phyloP scores from a whole-genome alignment of 2,329 filamentous ascomycete species.

The Aspergillus piperis region DNA sequence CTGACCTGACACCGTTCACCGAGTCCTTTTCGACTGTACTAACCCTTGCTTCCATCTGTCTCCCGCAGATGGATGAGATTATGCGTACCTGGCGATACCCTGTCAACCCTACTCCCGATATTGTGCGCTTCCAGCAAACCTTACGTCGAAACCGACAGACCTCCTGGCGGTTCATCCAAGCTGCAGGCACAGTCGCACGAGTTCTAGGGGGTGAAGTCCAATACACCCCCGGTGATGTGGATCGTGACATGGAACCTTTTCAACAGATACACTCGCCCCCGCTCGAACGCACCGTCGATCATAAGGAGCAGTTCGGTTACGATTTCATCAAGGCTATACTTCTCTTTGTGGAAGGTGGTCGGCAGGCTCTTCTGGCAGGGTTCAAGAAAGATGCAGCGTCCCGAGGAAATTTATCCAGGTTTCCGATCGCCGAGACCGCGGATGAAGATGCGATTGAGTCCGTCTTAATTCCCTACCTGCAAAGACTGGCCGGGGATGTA shows the following conservation, averaged over 20 bases:
- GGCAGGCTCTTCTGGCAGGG: slow-evolving; percentile 55
- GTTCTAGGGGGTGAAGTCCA: slow-evolving; percentile 57
- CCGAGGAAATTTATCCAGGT: slow-evolving; percentile 46
- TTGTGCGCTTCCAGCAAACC: slow-evolving; percentile 57
- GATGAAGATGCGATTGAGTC: slow-evolving; percentile 57
- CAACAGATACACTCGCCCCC: slow-evolving; percentile 51
- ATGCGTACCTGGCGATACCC: slow-evolving; percentile 61
- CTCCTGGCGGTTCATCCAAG: slow-evolving; percentile 63
- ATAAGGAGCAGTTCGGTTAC: slow-evolving; percentile 59
- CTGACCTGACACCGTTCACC: slow-evolving; percentile 35
- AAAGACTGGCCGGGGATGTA: slow-evolving; percentile 52
- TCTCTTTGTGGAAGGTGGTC: slow-evolving; percentile 63
- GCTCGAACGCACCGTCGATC: slow-evolving; percentile 42
- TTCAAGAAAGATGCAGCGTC: slow-evolving; percentile 53
- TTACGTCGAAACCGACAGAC: slow-evolving; percentile 59
- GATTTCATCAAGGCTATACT: slow-evolving; percentile 66
- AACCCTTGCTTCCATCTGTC: slow-evolving; percentile 48
- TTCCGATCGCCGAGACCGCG: slow-evolving; percentile 55
- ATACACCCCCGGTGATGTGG: slow-evolving; percentile 43
- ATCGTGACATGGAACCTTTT: slow-evolving; percentile 48
- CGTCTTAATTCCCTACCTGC: slow-evolving; percentile 60
- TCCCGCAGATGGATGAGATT: slow-evolving; percentile 60
- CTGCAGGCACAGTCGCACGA: slow-evolving; percentile 58
- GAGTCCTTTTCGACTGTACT: slow-evolving; percentile 45
- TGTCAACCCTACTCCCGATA: slow-evolving; percentile 54